phyloP scores from a whole-genome alignment of 345 rosid genomes.

The Brassica rapa region DNA sequence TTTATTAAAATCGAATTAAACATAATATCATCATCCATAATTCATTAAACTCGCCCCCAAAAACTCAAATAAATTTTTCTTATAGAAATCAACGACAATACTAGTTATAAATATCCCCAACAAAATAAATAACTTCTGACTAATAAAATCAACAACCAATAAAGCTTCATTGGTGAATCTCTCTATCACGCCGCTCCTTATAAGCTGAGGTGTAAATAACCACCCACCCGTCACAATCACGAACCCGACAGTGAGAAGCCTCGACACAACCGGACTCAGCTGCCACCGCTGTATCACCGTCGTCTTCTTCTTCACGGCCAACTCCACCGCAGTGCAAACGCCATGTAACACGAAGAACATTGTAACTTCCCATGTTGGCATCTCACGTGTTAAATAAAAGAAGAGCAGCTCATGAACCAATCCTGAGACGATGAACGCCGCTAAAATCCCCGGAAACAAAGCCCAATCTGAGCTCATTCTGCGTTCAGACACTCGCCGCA shows the following conservation, averaged over 20 bases:
- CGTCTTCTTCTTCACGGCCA: constrained; percentile 39
- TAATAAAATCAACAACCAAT: constrained; percentile 14
- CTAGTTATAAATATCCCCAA: not conserved
- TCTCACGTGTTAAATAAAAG: constrained; percentile 29
- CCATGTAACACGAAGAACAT: constrained; percentile 45
- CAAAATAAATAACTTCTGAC: not conserved
- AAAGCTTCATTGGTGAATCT: constrained; percentile 13
- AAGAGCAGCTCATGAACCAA: constrained; percentile 41
- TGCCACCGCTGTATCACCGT: constrained; percentile 8
- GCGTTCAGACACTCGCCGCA: constrained; percentile 21
- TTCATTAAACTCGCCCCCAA: too few species aligned
- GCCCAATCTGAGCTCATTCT: constrained; percentile 20
- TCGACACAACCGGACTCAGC: constrained; percentile 30
- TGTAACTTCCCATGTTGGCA: constrained; percentile 45
- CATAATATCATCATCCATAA: too few species aligned
- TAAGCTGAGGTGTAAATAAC: constrained; percentile 45
- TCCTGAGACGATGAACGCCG: constrained; percentile 42
- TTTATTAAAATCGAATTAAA: too few species aligned
- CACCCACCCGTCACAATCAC: constrained; percentile 37
- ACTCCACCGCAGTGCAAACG: constrained; percentile 37
- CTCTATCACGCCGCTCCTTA: constrained; percentile 31
- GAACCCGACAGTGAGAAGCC: constrained; percentile 40
- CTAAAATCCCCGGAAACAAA: constrained; percentile 26
- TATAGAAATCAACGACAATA: too few species aligned
- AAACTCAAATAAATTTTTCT: too few species aligned